Evolutionary conservation across 257 asterid species (phyloP).

Genomic region (Solanum appendiculatum): DNA sequence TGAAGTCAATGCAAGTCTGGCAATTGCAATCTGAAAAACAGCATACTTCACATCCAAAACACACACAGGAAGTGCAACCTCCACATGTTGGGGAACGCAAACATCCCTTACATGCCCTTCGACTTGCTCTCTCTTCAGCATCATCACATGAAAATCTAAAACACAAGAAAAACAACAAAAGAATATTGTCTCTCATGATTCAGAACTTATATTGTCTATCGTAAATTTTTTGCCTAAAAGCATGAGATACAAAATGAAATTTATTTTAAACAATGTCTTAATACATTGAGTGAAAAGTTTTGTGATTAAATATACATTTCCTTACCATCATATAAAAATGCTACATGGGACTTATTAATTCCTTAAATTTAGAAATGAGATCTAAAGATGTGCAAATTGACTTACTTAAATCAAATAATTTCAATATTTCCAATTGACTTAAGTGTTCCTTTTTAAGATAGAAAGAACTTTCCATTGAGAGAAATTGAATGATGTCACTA

Average conservation of each 20-base stretch:
- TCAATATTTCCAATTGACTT: background rate
- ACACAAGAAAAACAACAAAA: background rate
- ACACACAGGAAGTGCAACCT: conserved; percentile 47
- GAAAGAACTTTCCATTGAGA: no score
- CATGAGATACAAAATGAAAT: background rate
- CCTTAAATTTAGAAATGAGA: background rate
- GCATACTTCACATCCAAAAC: conserved; percentile 40
- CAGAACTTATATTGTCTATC: background rate
- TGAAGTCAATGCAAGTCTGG: conserved; percentile 44
- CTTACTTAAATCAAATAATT: background rate
- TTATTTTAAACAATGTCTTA: background rate
- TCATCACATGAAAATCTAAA: conserved; percentile 33
- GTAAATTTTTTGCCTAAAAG: background rate
- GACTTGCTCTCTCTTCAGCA: conserved; percentile 44
- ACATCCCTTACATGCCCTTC: conserved; percentile 36
- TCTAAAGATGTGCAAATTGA: background rate
- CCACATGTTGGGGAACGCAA: conserved; percentile 32
- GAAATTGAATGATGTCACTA: no score
- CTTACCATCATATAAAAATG: background rate
- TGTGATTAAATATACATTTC: background rate
- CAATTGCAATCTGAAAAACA: conserved; percentile 34
- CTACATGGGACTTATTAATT: background rate
- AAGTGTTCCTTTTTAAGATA: background rate
- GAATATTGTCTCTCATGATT: background rate
- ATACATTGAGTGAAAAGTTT: background rate